Conservation (phyloP, 129 eudicot species). For the Arctium minus region DNA sequence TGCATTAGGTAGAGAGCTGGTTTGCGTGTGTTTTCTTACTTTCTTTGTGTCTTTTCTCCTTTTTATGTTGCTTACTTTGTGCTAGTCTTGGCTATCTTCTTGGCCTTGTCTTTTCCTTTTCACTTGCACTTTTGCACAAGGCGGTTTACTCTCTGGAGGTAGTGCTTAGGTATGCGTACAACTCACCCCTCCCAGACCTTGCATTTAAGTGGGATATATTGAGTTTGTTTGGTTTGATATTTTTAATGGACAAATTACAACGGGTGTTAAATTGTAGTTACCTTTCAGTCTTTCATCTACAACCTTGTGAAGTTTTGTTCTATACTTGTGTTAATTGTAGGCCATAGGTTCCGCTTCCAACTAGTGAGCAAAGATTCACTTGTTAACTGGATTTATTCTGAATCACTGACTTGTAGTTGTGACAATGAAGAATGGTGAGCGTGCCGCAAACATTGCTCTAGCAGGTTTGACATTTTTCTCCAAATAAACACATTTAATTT, state of each 20-base stretch:
- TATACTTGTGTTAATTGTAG: background rate
- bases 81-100: background rate
- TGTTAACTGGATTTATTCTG: constrained; percentile 13
- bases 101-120: background rate
- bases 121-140: background rate
- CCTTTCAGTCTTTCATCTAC: constrained; percentile 5
- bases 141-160: background rate
- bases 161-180: background rate
- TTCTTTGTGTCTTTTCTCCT: background rate
- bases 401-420: constrained; percentile 15
- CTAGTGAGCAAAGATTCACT: constrained; percentile 13
- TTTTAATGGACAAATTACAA: background rate
- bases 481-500: background rate
- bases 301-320: constrained; percentile 9
- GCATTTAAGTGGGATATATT: background rate
- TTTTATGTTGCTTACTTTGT: background rate
- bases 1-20: background rate
- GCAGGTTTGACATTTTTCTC: constrained; percentile 45
- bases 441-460: constrained; percentile 73
- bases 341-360: constrained; percentile 16
- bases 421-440: constrained; percentile 76
- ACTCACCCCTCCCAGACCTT: background rate
- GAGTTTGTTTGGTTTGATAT: background rate
- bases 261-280: background rate
- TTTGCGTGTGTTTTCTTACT: background rate